A percentile compares a stretch with the other conserved stretches of the same genome.
Conservation (phyloP, 495 filamentous ascomycete species). For the Penicilliopsis zonata region DNA sequence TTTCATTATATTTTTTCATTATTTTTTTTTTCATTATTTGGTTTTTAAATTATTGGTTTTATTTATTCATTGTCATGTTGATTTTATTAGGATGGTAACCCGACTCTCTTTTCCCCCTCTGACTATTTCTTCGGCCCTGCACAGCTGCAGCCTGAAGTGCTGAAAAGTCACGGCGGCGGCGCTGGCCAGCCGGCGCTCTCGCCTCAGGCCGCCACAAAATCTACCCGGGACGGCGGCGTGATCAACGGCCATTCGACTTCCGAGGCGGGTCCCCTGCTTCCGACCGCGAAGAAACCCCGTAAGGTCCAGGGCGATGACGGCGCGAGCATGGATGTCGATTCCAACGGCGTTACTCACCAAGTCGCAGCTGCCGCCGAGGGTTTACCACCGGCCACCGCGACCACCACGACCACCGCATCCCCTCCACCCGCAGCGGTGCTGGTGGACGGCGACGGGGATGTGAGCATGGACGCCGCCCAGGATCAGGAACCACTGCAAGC, state of each 20-base stretch:
- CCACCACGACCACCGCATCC: conserved; percentile 28
- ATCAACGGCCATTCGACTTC: conserved; percentile 27
- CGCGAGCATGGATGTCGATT: conserved; percentile 39
- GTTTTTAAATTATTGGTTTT: background rate
- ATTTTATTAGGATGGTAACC: conserved; percentile 30
- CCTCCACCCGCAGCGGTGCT: conserved; percentile 7
- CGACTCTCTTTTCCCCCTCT: conserved; percentile 19
- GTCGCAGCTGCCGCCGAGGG: too few relatives aligned
- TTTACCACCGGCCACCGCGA: too few relatives aligned
- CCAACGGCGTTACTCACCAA: conserved; percentile 24
- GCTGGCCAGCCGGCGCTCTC: conserved; percentile 18
- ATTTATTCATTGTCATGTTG: conserved; percentile 1
- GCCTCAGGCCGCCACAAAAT: conserved; percentile 27
- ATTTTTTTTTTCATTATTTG: background rate
- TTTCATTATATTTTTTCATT: conserved; percentile 1
- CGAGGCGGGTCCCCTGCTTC: conserved; percentile 12
- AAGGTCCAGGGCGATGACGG: conserved; percentile 51
- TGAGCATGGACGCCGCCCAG: conserved; percentile 24
- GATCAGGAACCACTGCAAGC: conserved; percentile 23
- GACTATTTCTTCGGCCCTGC: conserved; percentile 41
- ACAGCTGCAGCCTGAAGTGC: conserved; percentile 21
- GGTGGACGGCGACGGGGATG: conserved; percentile 31
- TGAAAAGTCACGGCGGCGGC: conserved; percentile 17
- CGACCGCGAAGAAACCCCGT: conserved; percentile 15
- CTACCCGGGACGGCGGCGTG: conserved; percentile 27